Conservation (phyloP, 106 monocot genomes). For the Narthecium ossifragum region DNA sequence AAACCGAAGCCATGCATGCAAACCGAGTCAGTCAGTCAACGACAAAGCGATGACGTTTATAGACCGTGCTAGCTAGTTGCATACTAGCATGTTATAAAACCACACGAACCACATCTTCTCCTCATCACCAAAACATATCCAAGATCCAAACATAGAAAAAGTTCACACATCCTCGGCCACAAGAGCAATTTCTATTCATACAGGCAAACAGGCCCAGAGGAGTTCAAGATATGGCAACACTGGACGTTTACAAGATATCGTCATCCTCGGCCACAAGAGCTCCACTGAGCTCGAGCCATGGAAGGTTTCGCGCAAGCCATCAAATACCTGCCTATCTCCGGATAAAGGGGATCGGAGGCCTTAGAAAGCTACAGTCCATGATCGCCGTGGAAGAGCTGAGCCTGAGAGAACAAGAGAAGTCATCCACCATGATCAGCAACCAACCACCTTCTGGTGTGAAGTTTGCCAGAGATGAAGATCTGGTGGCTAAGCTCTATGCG, state of each 20-base stretch:
- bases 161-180: too few relatives aligned
- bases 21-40: too few relatives aligned
- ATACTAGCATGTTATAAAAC: too few relatives aligned
- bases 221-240: background rate
- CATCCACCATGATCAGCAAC: background rate
- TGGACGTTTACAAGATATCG: background rate
- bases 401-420: background rate
- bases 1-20: too few relatives aligned
- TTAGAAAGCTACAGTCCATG: background rate
- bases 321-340: background rate
- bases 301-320: background rate
- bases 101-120: too few relatives aligned
- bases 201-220: too few relatives aligned
- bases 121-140: too few relatives aligned
- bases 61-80: too few relatives aligned
- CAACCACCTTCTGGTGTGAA: background rate
- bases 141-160: too few relatives aligned
- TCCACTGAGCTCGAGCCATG: too few relatives aligned
- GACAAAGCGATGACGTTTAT: too few relatives aligned
- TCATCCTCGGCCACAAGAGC: background rate
- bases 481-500: slow-evolving; percentile 28
- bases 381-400: background rate
- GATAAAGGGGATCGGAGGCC: background rate
- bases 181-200: too few relatives aligned
- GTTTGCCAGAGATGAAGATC: background rate